These are phyloP conservation scores for Phytophthora colocasiae DNA, from an alignment of 352 stramenopile genomes.

Conservation along the genomic window DNA sequence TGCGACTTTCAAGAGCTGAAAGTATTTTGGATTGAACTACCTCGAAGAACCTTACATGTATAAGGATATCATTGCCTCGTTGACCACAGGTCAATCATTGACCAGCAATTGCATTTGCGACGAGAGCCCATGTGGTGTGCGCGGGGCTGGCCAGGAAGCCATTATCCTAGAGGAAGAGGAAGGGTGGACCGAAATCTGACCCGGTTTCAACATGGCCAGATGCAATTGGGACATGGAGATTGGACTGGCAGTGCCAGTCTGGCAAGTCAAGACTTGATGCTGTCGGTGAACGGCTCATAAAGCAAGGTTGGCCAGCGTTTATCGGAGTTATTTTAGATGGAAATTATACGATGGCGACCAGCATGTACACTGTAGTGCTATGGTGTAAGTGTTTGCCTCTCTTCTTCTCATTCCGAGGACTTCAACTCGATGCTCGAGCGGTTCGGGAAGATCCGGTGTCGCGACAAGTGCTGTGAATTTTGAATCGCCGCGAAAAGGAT, in stretches of 20 bases:
- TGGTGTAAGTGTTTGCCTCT: neutral
- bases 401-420: too few species aligned
- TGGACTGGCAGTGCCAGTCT: slow-evolving; percentile 8
- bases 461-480: slow-evolving; percentile 35
- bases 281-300: neutral
- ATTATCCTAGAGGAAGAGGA: slow-evolving; percentile 13
- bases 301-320: neutral
- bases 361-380: too few species aligned
- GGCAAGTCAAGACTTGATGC: neutral
- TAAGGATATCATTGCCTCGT: neutral
- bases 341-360: neutral
- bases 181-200: slow-evolving; percentile 7
- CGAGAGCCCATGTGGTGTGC: slow-evolving; percentile 25
- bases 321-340: neutral
- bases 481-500: slow-evolving; percentile 24
- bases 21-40: neutral
- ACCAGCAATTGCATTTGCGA: slow-evolving; percentile 19
- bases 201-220: slow-evolving; percentile 29
- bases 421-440: too few species aligned
- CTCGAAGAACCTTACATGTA: too few species aligned
- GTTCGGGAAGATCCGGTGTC: slow-evolving; percentile 25
- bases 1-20: neutral
- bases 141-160: slow-evolving; percentile 22
- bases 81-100: neutral
- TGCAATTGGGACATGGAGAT: slow-evolving; percentile 33